Evolutionary conservation across 371 early-diverging fungal genomes (phyloP).

Genomic region (Lichtheimia ramosa): DNA sequence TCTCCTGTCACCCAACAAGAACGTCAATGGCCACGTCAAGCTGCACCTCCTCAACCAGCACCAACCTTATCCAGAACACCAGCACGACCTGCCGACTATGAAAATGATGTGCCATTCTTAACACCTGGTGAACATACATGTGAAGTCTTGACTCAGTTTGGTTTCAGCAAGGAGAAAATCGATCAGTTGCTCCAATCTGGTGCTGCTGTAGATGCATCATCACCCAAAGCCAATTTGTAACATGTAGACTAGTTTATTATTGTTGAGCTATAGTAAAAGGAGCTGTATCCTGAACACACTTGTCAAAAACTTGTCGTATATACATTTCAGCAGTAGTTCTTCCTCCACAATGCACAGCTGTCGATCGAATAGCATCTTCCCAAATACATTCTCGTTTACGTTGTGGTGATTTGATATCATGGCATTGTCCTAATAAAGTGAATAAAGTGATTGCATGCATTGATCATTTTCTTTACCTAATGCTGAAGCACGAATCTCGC

Average conservation of each 20-base stretch:
- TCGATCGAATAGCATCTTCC: slow-evolving; percentile 42
- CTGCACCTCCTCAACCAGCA: slow-evolving; percentile 55
- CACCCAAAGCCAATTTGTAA: slow-evolving; percentile 4
- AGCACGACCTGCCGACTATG: slow-evolving; percentile 14
- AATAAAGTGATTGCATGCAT: background rate
- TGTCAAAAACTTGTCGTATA: slow-evolving; percentile 39
- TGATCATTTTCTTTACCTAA: slow-evolving; percentile 24
- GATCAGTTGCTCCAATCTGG: slow-evolving; percentile 8
- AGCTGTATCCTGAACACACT: slow-evolving; percentile 37
- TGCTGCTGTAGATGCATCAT: slow-evolving; percentile 16
- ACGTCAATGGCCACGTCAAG: slow-evolving; percentile 32
- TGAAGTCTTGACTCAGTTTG: slow-evolving; percentile 56
- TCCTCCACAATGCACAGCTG: slow-evolving; percentile 35
- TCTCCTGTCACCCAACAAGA: slow-evolving; percentile 4
- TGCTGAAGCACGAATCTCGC: slow-evolving; percentile 44
- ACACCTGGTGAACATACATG: slow-evolving; percentile 56
- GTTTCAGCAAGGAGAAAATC: slow-evolving; percentile 27
- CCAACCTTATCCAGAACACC: slow-evolving; percentile 67
- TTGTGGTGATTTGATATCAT: slow-evolving; percentile 20
- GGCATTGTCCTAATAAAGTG: slow-evolving; percentile 34
- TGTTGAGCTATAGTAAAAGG: slow-evolving; percentile 21
- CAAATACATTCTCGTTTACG: slow-evolving; percentile 31
- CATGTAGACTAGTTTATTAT: background rate
- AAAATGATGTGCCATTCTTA: slow-evolving; percentile 35
- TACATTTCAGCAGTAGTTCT: slow-evolving; percentile 15